phyloP scores from a whole-genome alignment of 2,329 filamentous ascomycete species.

The Monilinia aucupariae region DNA sequence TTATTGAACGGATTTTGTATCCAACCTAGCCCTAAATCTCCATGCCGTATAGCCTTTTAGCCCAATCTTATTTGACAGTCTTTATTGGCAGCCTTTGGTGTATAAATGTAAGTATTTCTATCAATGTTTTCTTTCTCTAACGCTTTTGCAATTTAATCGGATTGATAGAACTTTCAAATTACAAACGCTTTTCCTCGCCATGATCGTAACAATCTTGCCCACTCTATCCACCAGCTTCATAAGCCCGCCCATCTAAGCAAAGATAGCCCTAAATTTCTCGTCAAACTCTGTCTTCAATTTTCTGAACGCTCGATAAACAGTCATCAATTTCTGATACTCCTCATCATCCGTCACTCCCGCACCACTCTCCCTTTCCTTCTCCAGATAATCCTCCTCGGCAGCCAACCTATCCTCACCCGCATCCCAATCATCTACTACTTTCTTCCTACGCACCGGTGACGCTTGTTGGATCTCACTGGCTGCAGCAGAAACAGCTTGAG shows the following conservation, averaged over 20 bases:
- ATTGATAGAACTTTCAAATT: neutral
- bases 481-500: constrained; percentile 15
- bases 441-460: constrained; percentile 25
- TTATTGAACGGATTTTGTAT: no score
- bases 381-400: constrained; percentile 35
- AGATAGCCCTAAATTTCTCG: constrained; percentile 48
- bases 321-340: constrained; percentile 44
- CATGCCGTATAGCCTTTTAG: neutral
- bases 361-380: constrained; percentile 36
- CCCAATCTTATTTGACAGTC: neutral
- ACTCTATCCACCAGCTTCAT: neutral
- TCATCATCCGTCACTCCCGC: constrained; percentile 32
- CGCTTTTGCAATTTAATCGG: neutral
- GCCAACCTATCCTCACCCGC: constrained; percentile 38
- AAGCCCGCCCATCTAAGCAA: constrained; percentile 25
- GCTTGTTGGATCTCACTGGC: constrained; percentile 14
- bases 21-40: neutral
- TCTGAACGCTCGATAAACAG: constrained; percentile 55
- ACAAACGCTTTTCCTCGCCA: neutral
- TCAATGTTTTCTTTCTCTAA: neutral
- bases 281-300: constrained; percentile 55
- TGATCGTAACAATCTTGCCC: neutral
- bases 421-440: constrained; percentile 49
- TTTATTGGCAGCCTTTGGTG: neutral
- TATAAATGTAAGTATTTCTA: neutral